phyloP scores from a whole-genome alignment of 106 monocot species.

The Vanilla planifolia region DNA sequence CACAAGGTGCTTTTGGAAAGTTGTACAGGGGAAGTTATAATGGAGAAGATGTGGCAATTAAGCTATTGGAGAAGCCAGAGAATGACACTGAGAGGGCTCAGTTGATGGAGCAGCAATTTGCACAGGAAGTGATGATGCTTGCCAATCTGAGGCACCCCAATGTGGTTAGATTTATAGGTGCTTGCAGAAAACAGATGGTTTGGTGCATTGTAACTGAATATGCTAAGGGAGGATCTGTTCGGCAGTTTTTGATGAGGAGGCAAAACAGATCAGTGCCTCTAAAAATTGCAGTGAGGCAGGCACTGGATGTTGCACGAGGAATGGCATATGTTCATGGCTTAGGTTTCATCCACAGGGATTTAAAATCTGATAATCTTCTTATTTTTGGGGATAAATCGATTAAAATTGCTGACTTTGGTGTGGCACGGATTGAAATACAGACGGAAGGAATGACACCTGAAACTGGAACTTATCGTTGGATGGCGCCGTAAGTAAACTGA shows the following conservation, averaged over 20 bases:
- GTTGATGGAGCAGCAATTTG: conserved; percentile 41
- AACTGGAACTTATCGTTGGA: conserved; percentile 35
- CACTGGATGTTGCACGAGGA: conserved; percentile 25
- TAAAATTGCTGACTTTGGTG: conserved; percentile 34
- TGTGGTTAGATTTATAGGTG: conserved; percentile 30
- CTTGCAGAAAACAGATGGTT: conserved; percentile 31
- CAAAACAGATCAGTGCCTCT: conserved; percentile 22
- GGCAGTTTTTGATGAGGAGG: conserved; percentile 24
- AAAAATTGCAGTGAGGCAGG: conserved; percentile 26
- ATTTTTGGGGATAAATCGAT: conserved; percentile 29
- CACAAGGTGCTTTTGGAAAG: conserved; percentile 37
- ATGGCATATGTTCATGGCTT: conserved; percentile 30
- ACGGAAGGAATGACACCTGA: conserved; percentile 35
- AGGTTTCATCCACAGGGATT: conserved; percentile 30
- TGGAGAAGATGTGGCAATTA: conserved; percentile 34
- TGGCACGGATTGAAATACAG: conserved; percentile 30
- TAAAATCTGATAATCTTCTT: conserved; percentile 32
- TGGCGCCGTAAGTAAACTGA: conserved; percentile 26
- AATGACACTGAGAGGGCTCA: conserved; percentile 25
- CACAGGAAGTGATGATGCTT: conserved; percentile 38
- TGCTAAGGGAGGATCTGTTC: conserved; percentile 33
- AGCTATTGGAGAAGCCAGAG: conserved; percentile 27
- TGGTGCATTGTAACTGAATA: conserved; percentile 43
- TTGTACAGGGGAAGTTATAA: conserved; percentile 28
- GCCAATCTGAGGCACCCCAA: conserved; percentile 24